phyloP scores from a whole-genome alignment of 192 early-diverging fungal species.

The Phlyctochytrium bullatum region DNA sequence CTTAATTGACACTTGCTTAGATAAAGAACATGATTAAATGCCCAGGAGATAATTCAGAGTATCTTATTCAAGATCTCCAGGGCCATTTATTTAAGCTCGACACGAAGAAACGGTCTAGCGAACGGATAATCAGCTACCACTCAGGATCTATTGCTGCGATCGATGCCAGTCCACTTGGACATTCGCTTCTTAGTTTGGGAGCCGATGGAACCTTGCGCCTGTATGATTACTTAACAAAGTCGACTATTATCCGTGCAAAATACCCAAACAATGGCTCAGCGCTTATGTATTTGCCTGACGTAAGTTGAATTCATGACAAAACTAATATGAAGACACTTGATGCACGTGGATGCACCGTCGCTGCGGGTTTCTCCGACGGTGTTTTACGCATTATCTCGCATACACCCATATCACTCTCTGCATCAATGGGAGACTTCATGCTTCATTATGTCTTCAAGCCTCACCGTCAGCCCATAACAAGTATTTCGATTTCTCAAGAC shows the following conservation, averaged over 20 bases:
- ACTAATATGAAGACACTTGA: constrained; percentile 42
- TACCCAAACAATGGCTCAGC: constrained; percentile 39
- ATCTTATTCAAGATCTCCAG: constrained; percentile 45
- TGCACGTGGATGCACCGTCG: constrained; percentile 41
- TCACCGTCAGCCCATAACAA: constrained; percentile 41
- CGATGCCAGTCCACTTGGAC: constrained; percentile 41
- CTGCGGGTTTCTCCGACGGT: constrained; percentile 57
- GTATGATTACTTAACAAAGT: constrained; percentile 48
- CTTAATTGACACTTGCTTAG: constrained; percentile 15
- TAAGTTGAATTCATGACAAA: constrained; percentile 14
- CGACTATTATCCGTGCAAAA: constrained; percentile 15
- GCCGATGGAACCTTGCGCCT: constrained; percentile 45
- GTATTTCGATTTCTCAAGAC: constrained; percentile 48
- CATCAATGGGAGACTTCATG: constrained; percentile 21
- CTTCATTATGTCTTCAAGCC: constrained; percentile 60
- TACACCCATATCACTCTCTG: constrained; percentile 18
- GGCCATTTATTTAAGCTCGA: constrained; percentile 50
- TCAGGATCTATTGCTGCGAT: constrained; percentile 44
- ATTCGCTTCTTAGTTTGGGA: constrained; percentile 49
- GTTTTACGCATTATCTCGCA: constrained; percentile 51
- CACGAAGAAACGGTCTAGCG: constrained; percentile 41
- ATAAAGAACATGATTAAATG: constrained; percentile 47
- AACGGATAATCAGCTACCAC: constrained; percentile 49
- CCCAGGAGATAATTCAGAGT: constrained; percentile 33
- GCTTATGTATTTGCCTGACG: constrained; percentile 44